Evolutionary conservation across 2,329 filamentous ascomycete species (phyloP).

Genomic region (Phymatotrichopsis omnivora): DNA sequence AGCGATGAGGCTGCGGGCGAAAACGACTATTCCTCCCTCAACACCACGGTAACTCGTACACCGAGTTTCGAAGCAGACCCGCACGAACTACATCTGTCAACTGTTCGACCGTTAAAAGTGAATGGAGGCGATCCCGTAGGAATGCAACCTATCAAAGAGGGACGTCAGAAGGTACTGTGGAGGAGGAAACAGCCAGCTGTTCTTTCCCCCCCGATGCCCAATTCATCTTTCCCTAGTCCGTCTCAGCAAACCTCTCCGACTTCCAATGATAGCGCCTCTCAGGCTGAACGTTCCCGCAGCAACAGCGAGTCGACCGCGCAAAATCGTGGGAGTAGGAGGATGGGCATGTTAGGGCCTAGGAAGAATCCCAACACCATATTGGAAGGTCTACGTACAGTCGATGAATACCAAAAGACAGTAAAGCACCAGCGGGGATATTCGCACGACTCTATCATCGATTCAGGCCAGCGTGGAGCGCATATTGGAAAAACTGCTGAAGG

Average conservation of each 20-base stretch:
- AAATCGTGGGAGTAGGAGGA: constrained; percentile 18
- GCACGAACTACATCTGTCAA: constrained; percentile 8
- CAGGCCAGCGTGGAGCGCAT: constrained; percentile 8
- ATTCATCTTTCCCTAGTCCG: not conserved
- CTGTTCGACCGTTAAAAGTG: constrained; percentile 15
- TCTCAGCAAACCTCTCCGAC: not conserved
- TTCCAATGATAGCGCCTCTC: constrained; percentile 16
- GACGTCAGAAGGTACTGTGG: no score
- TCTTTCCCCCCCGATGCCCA: not conserved
- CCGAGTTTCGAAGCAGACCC: constrained; percentile 20
- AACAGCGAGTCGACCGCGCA: constrained; percentile 20
- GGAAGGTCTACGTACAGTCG: constrained; percentile 10
- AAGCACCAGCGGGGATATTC: constrained; percentile 21
- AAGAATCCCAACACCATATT: constrained; percentile 14
- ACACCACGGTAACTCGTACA: constrained; percentile 19
- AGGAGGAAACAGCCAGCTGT: no score
- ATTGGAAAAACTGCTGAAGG: constrained; percentile 14
- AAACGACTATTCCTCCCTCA: constrained; percentile 17
- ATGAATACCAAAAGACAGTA: constrained; percentile 14
- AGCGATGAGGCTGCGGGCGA: constrained; percentile 23
- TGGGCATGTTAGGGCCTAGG: constrained; percentile 18
- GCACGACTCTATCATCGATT: constrained; percentile 18
- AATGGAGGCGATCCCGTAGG: no score
- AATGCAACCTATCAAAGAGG: no score
- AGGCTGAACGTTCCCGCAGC: constrained; percentile 19